Evolutionary conservation across 2,329 filamentous ascomycete genomes (phyloP).

Genomic region (Penicillium brasilianum): DNA sequence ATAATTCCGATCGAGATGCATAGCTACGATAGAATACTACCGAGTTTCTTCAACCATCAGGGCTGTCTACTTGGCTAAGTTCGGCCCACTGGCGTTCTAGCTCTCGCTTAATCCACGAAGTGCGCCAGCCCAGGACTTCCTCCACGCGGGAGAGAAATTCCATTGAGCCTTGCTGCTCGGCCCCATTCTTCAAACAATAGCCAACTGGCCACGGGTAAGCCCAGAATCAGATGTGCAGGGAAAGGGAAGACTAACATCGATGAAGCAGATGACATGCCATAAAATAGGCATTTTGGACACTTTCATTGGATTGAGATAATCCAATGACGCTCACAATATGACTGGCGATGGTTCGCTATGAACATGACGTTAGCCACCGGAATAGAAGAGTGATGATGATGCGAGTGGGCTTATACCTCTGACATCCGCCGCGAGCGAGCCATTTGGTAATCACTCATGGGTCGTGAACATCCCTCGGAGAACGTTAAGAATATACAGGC

Average conservation of each 20-base stretch:
- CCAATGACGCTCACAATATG: conserved; percentile 39
- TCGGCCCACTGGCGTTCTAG: conserved; percentile 39
- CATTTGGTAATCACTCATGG: conserved; percentile 35
- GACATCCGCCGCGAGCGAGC: conserved; percentile 33
- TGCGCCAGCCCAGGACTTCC: conserved; percentile 39
- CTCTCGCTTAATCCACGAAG: conserved; percentile 37
- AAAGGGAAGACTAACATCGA: conserved; percentile 33
- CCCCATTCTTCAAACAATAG: conserved; percentile 37
- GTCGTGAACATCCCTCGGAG: conserved; percentile 31
- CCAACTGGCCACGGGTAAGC: conserved; percentile 33
- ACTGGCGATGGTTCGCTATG: conserved; percentile 36
- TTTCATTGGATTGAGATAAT: conserved; percentile 41
- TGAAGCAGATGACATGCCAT: conserved; percentile 41
- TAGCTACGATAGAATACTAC: not conserved
- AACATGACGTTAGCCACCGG: not conserved
- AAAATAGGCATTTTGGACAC: conserved; percentile 41
- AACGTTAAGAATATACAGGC: conserved; percentile 38
- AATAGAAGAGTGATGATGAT: not conserved
- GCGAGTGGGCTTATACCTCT: conserved; percentile 29
- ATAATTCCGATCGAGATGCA: too few relatives aligned
- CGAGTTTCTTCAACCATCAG: not conserved
- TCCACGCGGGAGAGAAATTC: conserved; percentile 36
- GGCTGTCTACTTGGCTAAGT: conserved; percentile 27
- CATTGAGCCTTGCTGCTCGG: conserved; percentile 37
- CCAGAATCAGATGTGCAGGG: too few relatives aligned